phyloP scores from a whole-genome alignment of 441 rosid species.

The Metrosideros polymorpha region DNA sequence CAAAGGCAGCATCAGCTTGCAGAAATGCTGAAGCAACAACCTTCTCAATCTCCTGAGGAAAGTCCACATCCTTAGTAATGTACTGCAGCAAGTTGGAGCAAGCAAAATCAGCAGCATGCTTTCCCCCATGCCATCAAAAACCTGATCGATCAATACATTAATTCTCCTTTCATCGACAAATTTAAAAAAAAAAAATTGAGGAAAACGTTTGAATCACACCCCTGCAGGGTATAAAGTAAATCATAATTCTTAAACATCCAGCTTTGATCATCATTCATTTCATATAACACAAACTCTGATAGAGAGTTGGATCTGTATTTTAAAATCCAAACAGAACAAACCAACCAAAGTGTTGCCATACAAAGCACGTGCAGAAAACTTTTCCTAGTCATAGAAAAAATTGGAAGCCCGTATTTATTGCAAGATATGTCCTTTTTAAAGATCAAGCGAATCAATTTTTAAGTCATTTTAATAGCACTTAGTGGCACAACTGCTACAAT shows the following conservation, averaged over 20 bases:
- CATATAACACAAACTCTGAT: background rate
- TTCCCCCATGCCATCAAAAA: constrained; percentile 92
- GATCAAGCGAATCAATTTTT: background rate
- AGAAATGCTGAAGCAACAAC: constrained; percentile 71
- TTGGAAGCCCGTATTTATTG: background rate
- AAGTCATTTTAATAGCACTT: background rate
- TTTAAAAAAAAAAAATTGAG: background rate
- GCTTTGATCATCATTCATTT: background rate
- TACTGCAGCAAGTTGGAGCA: constrained; percentile 58
- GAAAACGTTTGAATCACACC: background rate
- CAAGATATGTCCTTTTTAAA: background rate
- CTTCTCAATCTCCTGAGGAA: constrained; percentile 58
- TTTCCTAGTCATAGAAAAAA: background rate
- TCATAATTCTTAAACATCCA: background rate
- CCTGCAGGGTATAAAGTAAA: background rate
- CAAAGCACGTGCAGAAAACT: background rate
- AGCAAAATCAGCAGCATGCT: constrained; percentile 90
- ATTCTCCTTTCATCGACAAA: background rate
- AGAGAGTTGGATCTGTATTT: background rate
- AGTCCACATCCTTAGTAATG: constrained; percentile 55
- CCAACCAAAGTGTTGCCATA: background rate
- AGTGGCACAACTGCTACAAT: background rate
- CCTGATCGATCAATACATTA: constrained; percentile 23
- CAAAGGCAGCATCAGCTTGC: constrained; percentile 76
- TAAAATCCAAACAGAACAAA: background rate